Base-by-base conservation (phyloP, 495 filamentous ascomycete species). In the Trichoderma erinaceum region DNA sequence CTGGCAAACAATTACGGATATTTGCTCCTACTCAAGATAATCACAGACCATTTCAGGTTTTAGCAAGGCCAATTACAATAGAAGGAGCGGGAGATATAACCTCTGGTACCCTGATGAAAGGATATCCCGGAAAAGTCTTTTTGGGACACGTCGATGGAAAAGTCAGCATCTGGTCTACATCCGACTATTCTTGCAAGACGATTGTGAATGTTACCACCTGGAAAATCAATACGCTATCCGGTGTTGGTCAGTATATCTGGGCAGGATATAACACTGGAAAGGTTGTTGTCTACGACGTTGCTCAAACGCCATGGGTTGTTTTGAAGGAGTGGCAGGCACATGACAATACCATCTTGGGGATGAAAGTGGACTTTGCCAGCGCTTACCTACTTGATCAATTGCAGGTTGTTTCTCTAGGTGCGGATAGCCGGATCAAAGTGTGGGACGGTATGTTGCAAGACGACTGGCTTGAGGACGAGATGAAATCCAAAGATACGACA, bases 361-460 rank as follows among this genome's bases (percentile, higher is more conserved):
- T 99, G 21, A 79, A 90, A 63, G 86, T 90, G 15, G 95, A 99
- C 75, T 82, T 83, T 5, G 90, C 91, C 63, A 92, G 91, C 75
- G 85, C 93, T 46, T 97, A 93, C 87, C 92, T 87, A 66, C 84
- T 95, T 69, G 92, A 94, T 70, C 87, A 91, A 18, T 80, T 89
- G 50, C 92, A 96, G 72, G 93, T 98, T 27, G 84, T 91, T n/a
- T 94, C 92, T 1, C 81, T 98, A 1, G 95, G 95, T 41, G 88
- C 88, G 4, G 95, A 98, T 75, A 96, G 94, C 73, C 84, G 85
- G 76, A 76, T 98, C 69, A 86, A 90, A 65, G 78, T 92, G 16
- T 99, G 95, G 95, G 95, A 99, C 77, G 95, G 94, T 1, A 89
- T 96, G 78, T 78, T 98, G 44, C 87, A 93, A 75, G 91, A 97